These are phyloP conservation scores for Mortierella alpina DNA, from an alignment of 192 early-diverging fungal genomes.

Conservation along the genomic window DNA sequence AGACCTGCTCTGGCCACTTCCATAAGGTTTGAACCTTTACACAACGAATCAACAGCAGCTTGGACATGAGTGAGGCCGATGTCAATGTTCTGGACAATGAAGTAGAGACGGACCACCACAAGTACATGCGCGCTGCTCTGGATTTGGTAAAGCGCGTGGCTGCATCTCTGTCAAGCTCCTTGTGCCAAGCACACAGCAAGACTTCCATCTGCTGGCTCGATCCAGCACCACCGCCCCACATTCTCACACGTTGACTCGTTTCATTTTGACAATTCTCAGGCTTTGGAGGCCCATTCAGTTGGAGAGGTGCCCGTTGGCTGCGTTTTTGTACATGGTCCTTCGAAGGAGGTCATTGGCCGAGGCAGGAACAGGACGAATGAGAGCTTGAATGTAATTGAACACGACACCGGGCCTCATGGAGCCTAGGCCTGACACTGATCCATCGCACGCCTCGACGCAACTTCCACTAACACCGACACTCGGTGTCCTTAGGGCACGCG, in stretches of 20 bases:
- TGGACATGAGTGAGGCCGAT: constrained; percentile 1
- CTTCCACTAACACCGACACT: not conserved
- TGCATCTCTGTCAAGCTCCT: not conserved
- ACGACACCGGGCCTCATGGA: not conserved
- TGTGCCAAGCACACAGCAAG: not conserved
- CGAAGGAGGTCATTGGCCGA: constrained; percentile 71
- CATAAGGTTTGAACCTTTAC: not conserved
- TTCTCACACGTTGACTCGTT: not conserved
- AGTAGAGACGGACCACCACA: constrained; percentile 40
- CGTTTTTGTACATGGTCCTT: constrained; percentile 80
- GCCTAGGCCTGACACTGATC: not conserved
- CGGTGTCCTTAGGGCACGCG: constrained; percentile 76
- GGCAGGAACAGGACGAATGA: constrained; percentile 94
- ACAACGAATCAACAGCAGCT: no score
- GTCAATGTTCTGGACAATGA: not conserved
- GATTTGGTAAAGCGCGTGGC: constrained; percentile 22
- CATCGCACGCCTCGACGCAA: not conserved
- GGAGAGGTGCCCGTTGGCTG: constrained; percentile 97
- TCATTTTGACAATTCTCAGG: constrained; percentile 56
- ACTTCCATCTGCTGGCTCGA: no score
- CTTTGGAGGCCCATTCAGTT: constrained; percentile 84
- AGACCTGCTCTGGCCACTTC: not conserved
- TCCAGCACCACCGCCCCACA: no score
- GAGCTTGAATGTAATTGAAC: constrained; percentile 76
- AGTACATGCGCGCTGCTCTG: constrained; percentile 51